phyloP scores from a whole-genome alignment of 2,329 filamentous ascomycete genomes.

The Colletotrichum sp. region DNA sequence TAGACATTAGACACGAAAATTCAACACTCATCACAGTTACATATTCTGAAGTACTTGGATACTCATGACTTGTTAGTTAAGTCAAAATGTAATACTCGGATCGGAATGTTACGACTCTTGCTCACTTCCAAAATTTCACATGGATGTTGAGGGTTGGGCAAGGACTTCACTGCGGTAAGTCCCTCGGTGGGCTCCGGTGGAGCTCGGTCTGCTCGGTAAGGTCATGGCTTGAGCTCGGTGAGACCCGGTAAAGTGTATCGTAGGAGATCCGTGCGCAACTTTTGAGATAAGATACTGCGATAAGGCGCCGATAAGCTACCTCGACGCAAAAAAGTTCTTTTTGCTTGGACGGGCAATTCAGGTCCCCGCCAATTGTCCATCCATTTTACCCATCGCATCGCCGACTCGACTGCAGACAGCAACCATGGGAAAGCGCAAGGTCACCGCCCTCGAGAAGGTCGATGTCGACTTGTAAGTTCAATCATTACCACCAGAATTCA shows the following conservation, averaged over 20 bases:
- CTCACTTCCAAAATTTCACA: too few species aligned
- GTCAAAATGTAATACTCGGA: too few species aligned
- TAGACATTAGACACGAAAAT: too few species aligned
- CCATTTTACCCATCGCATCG: not conserved
- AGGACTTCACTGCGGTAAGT: too few species aligned
- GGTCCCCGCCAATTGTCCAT: not conserved
- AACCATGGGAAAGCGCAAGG: slow-evolving; percentile 83
- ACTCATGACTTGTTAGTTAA: too few species aligned
- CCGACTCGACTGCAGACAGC: not conserved
- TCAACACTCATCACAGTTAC: too few species aligned
- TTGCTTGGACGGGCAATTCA: not conserved
- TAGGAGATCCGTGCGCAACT: not conserved
- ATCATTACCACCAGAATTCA: not conserved
- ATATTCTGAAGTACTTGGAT: too few species aligned
- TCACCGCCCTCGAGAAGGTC: slow-evolving; percentile 92
- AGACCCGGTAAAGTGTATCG: accelerated
- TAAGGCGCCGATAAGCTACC: not conserved
- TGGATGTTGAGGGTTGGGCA: too few species aligned
- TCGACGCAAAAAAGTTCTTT: not conserved
- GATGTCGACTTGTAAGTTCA: slow-evolving; percentile 80
- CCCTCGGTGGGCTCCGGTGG: too few species aligned
- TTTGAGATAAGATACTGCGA: not conserved
- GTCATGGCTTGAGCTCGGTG: not conserved
- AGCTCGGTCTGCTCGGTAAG: not conserved
- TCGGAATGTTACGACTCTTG: too few species aligned